These are phyloP conservation scores for Xylaria sp. DNA, from an alignment of 495 filamentous ascomycete genomes.

Conservation along the genomic window DNA sequence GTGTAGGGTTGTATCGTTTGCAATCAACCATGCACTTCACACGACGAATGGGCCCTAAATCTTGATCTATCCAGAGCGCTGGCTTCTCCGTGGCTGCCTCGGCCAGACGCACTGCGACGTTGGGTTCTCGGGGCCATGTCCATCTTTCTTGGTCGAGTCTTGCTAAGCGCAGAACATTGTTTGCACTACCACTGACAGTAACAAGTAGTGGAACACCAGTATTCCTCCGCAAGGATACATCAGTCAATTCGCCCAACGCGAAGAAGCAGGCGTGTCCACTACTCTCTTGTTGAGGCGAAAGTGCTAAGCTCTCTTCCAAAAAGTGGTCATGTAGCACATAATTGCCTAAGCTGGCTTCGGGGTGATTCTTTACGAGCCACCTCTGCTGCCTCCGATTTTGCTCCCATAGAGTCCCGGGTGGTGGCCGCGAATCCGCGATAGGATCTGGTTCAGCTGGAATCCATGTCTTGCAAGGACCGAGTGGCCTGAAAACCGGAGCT, in stretches of 20 bases:
- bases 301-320: conserved; percentile 34
- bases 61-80: conserved; percentile 62
- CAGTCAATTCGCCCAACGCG: conserved; percentile 46
- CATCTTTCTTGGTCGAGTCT: conserved; percentile 49
- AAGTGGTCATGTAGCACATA: conserved; percentile 38
- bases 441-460: conserved; percentile 32
- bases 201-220: conserved; percentile 51
- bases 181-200: conserved; percentile 55
- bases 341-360: conserved; percentile 48
- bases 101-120: conserved; percentile 46
- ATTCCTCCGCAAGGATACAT: conserved; percentile 34
- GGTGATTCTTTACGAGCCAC: conserved; percentile 46
- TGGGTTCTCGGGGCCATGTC: conserved; percentile 53
- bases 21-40: conserved; percentile 66
- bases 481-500: conserved; percentile 51
- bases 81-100: conserved; percentile 46
- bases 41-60: conserved; percentile 65
- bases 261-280: conserved; percentile 38
- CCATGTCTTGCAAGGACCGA: conserved; percentile 49
- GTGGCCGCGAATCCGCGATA: conserved; percentile 22
- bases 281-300: conserved; percentile 10
- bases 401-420: conserved; percentile 29
- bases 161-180: conserved; percentile 59
- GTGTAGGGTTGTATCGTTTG: conserved; percentile 52
- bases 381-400: conserved; percentile 39